These are phyloP conservation scores for Tillandsia leiboldiana DNA, from an alignment of 176 grass and related monocot genomes.

Conservation along the genomic window DNA sequence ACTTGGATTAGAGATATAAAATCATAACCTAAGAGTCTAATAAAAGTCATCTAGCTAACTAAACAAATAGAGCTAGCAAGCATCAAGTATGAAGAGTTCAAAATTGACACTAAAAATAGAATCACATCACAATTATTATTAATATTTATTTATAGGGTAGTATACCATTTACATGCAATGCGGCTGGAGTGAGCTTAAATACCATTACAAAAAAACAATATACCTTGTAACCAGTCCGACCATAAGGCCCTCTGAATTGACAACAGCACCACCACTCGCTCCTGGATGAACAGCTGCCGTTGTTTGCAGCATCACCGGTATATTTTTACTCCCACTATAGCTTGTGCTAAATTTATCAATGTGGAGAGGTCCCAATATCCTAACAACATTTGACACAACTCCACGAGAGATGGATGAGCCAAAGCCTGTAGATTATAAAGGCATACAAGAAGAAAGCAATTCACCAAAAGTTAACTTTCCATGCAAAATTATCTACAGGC, in stretches of 20 bases:
- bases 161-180: background rate
- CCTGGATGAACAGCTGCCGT: conserved; percentile 91
- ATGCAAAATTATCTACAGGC: conserved; percentile 7
- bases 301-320: conserved; percentile 90
- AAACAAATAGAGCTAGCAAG: too few relatives aligned
- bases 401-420: conserved; percentile 64
- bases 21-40: too few relatives aligned
- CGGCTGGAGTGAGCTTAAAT: background rate
- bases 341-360: conserved; percentile 13
- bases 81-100: too few relatives aligned
- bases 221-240: conserved; percentile 89
- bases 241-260: conserved; percentile 71
- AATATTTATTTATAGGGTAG: background rate
- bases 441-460: background rate
- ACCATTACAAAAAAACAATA: background rate
- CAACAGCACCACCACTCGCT: conserved; percentile 69
- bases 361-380: conserved; percentile 31
- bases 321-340: conserved; percentile 26
- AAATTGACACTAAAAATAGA: too few relatives aligned
- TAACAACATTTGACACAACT: conserved; percentile 68
- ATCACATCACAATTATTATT: too few relatives aligned
- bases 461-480: background rate
- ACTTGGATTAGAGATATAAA: too few relatives aligned
- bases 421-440: conserved; percentile 28
- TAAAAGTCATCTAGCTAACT: too few relatives aligned